phyloP scores from a whole-genome alignment of 768 basidiomycete species.

The Steccherinum ochraceum region DNA sequence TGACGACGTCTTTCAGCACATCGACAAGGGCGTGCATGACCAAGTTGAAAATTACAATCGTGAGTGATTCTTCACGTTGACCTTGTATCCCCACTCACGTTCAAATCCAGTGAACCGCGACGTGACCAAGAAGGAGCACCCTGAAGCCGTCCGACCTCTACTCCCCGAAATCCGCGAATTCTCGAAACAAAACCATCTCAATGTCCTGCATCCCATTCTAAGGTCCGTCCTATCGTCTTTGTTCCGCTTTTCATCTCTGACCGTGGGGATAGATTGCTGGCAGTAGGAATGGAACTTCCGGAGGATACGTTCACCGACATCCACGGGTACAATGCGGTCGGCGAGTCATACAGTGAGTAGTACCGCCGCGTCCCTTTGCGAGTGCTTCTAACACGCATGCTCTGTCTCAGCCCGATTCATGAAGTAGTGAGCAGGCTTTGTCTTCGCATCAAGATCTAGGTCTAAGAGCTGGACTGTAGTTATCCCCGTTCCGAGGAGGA shows the following conservation, averaged over 20 bases:
- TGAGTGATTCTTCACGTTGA: slow-evolving; percentile 14
- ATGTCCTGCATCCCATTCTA: slow-evolving; percentile 22
- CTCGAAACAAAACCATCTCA: slow-evolving; percentile 22
- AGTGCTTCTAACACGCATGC: too few relatives aligned
- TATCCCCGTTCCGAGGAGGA: slow-evolving; percentile 28
- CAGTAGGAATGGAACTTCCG: slow-evolving; percentile 26
- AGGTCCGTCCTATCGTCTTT: slow-evolving; percentile 10
- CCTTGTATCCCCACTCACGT: neutral
- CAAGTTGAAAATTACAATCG: slow-evolving; percentile 40
- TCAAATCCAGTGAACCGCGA: slow-evolving; percentile 19
- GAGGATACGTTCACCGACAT: slow-evolving; percentile 27
- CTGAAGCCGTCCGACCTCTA: slow-evolving; percentile 21
- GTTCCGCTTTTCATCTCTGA: neutral
- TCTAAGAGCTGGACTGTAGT: slow-evolving; percentile 11
- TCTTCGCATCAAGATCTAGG: neutral
- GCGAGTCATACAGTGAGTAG: slow-evolving; percentile 24
- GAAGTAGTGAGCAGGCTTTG: slow-evolving; percentile 46
- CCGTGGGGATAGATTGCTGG: slow-evolving; percentile 22
- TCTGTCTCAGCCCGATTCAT: slow-evolving; percentile 46
- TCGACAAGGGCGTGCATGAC: slow-evolving; percentile 35
- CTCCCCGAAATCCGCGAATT: slow-evolving; percentile 26
- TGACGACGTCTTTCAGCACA: slow-evolving; percentile 23
- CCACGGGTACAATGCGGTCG: slow-evolving; percentile 21
- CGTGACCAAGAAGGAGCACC: slow-evolving; percentile 22
- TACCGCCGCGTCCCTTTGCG: too few relatives aligned